phyloP scores from a whole-genome alignment of 2,329 filamentous ascomycete genomes.

The Dactylellina haptotyla region DNA sequence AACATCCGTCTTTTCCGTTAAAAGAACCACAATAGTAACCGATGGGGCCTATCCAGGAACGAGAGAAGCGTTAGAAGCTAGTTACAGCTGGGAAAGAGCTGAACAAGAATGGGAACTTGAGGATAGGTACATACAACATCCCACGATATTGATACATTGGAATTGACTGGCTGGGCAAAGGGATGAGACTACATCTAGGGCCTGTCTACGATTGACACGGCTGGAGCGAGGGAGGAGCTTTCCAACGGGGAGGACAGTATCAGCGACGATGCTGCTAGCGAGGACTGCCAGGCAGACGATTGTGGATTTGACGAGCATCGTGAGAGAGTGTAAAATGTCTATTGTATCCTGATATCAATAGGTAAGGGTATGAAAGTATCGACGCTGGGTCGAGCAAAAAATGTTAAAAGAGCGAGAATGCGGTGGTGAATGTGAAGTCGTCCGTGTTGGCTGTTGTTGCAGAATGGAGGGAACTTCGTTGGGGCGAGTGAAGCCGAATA shows the following conservation, averaged over 20 bases:
- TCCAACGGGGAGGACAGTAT: constrained; percentile 32
- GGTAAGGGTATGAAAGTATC: not conserved
- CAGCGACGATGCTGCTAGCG: constrained; percentile 24
- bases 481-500: constrained; percentile 8
- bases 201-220: constrained; percentile 29
- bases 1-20: constrained; percentile 37
- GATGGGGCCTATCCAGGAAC: constrained; percentile 17
- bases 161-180: constrained; percentile 33
- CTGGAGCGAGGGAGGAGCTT: constrained; percentile 33
- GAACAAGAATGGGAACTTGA: not conserved
- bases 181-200: constrained; percentile 12
- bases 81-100: too few species aligned
- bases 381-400: too few species aligned
- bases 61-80: not conserved
- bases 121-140: constrained; percentile 36
- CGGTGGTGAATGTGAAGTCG: too few species aligned
- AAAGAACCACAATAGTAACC: constrained; percentile 50
- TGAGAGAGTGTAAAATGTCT: not conserved
- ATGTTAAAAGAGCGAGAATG: too few species aligned
- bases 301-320: constrained; percentile 33
- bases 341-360: not conserved
- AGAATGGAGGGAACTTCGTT: constrained; percentile 6
- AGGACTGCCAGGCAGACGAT: constrained; percentile 29
- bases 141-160: constrained; percentile 29
- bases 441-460: constrained; percentile 30